Evolutionary conservation across 225 moss, liverwort and hornwort species (phyloP), one percentile per base, ranked within the genome.

Genomic region (Sphagnum tenellum): DNA sequence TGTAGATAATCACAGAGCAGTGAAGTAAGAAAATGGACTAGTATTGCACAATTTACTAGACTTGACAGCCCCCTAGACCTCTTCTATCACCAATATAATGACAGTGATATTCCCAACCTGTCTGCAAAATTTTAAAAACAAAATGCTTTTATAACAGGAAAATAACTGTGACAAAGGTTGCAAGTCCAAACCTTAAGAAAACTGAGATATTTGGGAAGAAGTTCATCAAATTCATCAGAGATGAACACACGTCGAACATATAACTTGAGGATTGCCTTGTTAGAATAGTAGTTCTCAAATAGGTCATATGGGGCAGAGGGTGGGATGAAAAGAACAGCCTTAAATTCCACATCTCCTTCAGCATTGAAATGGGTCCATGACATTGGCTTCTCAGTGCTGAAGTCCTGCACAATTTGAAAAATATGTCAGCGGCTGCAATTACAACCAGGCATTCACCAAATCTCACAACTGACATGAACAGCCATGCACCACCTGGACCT

Each of bases 281-380:
- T 92, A 9, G 77, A 84, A 6, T 92, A 88, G 67, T 89, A 96
- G 46, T 80, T 88, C 10, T 96, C 92, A 62, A 89, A 88, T 57
- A 96, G 73, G 59, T 92, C 86, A 46, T 70, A 68, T 65, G 81
- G 72, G 58, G 78, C 81, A 72, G 72, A 83, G 57, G 82, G 76
- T 3, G 89, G 95, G 66, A 96, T 73, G 56, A 86, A 96, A 7
- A 96, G 79, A 68, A 89, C 55, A 56, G 81, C 86, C 65, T 85
- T 96, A 72, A 96, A 96, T 71, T 96, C 92, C 6, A 96, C 85
- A 72, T 96, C 95, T 69, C 92, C 92, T 79, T 96, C 88, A 1
- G 86, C 92, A 10, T 69, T 89, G 61, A 96, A 96, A 80, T 92
- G 89, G 3, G 74, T 85, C 84, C 86, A 92, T 14, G 84, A 79